Base-by-base conservation (phyloP, 2,329 filamentous ascomycete species). In the Aureobasidium sp. region DNA sequence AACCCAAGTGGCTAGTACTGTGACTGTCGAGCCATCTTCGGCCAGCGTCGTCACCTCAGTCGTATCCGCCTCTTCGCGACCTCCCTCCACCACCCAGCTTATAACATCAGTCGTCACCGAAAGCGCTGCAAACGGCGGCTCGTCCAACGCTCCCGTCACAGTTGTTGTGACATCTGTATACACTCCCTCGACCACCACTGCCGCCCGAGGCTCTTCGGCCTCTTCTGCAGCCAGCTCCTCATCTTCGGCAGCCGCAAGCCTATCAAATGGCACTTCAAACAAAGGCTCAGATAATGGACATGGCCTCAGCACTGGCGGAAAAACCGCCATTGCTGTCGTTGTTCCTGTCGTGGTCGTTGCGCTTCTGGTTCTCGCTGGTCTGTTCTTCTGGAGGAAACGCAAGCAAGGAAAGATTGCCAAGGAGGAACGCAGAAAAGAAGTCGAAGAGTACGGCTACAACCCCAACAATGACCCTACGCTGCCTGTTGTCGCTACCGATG, bases 371-470 rank as follows among this genome's bases (percentile, higher is more conserved):
- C 75, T 93, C 9, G 85, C 84, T 3, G 89, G 86, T 7, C 80
- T 97, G 31, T 91, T 89, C 74, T 85, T 93, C 71, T 99, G 91
- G 91, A 86, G 90, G 72, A 91, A 86, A 78, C 88, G 91, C 65
- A 96, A 95, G 78, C 87, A 89, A 70, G 86, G 87, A 66, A 94
- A 91, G 79, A 85, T 86, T 65, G 89, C 88, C 15, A 91, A 94
- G 71, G 94, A 97, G 72, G 86, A 92, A 69, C 85, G 94, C 56
- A 85, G 92, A 66, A 97, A 97, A 78, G 94, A 99, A 76, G 91
- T 97, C 12, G 93, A 97, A 74, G 94, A 97, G 72, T 97, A 97
- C 73, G 88, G 89, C 36, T 97, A 92, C 80, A 97, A 97, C 74
- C 94, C 94, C n/a, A 97, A 97, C 76, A 87, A 91, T 64, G 92